phyloP scores from a whole-genome alignment of 2,329 filamentous ascomycete species.

The Blastomyces emzantsi region DNA sequence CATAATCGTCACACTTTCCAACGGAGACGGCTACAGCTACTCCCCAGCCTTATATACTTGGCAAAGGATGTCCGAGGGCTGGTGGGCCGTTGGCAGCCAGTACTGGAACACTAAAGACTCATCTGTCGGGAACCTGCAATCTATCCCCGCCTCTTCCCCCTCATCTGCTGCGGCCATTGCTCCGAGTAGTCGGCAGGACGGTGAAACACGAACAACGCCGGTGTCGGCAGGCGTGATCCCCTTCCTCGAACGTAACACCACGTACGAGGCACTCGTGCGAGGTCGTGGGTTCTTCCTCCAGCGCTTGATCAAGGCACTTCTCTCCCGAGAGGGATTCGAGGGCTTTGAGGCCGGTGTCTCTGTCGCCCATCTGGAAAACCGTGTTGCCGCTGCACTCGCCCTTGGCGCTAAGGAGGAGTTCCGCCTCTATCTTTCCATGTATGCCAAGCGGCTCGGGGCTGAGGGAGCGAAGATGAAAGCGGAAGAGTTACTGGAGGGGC shows the following conservation, averaged over 20 bases:
- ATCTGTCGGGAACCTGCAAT: slow-evolving; percentile 69
- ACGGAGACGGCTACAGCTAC: slow-evolving; percentile 91
- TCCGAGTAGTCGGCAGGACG: slow-evolving; percentile 48
- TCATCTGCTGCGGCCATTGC: neutral
- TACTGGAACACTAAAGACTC: slow-evolving; percentile 99
- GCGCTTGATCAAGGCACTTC: slow-evolving; percentile 76
- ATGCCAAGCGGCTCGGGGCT: slow-evolving; percentile 86
- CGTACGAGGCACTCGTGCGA: slow-evolving; percentile 81
- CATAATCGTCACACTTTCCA: slow-evolving; percentile 81
- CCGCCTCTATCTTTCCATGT: slow-evolving; percentile 92
- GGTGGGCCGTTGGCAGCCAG: slow-evolving; percentile 97
- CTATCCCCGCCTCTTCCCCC: slow-evolving; percentile 47
- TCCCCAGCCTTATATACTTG: slow-evolving; percentile 76
- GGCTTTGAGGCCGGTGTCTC: slow-evolving; percentile 84
- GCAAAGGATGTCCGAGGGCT: slow-evolving; percentile 92
- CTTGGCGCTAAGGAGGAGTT: slow-evolving; percentile 87
- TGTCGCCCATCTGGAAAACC: slow-evolving; percentile 90
- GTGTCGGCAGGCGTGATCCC: slow-evolving; percentile 90
- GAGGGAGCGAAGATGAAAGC: slow-evolving; percentile 83
- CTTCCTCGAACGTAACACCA: slow-evolving; percentile 87
- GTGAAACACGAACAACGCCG: slow-evolving; percentile 43
- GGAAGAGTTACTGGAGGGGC: slow-evolving; percentile 75
- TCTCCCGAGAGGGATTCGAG: slow-evolving; percentile 85
- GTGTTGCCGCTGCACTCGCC: slow-evolving; percentile 78
- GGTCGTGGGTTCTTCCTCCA: slow-evolving; percentile 87